phyloP scores from a whole-genome alignment of 2,329 filamentous ascomycete species.

The Penicillium verrucosum region DNA sequence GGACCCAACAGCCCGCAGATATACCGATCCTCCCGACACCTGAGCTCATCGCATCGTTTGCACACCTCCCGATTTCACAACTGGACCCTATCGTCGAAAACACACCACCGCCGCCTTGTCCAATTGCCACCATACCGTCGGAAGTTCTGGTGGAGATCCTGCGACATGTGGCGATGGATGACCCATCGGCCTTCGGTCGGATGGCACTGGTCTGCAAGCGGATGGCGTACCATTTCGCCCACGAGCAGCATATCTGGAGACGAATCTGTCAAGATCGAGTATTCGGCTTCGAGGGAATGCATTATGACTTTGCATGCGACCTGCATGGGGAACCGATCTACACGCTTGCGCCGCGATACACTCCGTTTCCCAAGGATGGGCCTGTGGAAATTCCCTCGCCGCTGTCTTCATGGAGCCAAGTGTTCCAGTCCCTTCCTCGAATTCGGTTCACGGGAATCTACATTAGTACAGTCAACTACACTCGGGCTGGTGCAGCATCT shows the following conservation, averaged over 20 bases:
- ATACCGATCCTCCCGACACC: conserved; percentile 51
- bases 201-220: conserved; percentile 80
- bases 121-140: conserved; percentile 71
- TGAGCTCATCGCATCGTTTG: conserved; percentile 74
- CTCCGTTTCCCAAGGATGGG: conserved; percentile 31
- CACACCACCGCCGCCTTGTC: conserved; percentile 71
- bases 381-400: conserved; percentile 35
- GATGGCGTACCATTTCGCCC: conserved; percentile 77
- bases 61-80: conserved; percentile 64
- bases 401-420: conserved; percentile 56
- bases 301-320: conserved; percentile 69
- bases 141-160: conserved; percentile 83
- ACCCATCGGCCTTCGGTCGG: conserved; percentile 73
- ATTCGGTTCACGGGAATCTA: conserved; percentile 95
- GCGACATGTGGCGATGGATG: conserved; percentile 66
- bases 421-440: conserved; percentile 79
- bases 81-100: conserved; percentile 68
- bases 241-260: conserved; percentile 85
- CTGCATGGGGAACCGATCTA: conserved; percentile 48
- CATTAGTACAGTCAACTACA: conserved; percentile 95
- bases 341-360: conserved; percentile 33
- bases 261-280: conserved; percentile 66
- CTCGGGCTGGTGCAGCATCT: conserved; percentile 72
- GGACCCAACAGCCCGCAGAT: conserved; percentile 57
- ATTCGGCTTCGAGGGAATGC: conserved; percentile 80